A percentile compares a stretch with the other conserved stretches of the same genome.
Evolutionary conservation across 2,329 filamentous ascomycete species (phyloP).

Genomic region (Hirsutella rhossiliensis): DNA sequence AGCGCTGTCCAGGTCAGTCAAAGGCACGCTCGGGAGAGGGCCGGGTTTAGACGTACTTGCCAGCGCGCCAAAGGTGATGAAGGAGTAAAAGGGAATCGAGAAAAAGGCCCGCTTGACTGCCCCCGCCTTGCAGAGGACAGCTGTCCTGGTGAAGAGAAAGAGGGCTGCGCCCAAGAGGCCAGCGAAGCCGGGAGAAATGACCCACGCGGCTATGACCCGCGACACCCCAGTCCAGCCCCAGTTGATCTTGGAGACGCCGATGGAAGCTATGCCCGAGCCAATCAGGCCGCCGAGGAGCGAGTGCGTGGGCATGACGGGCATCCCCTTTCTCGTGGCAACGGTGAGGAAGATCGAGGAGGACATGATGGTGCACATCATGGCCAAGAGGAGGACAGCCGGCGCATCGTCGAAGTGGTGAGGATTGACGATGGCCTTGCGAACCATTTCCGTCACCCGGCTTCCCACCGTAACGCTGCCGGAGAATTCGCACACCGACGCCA

Average conservation of each 20-base stretch:
- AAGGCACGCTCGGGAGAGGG: conserved; percentile 3
- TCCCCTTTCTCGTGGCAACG: conserved; percentile 34
- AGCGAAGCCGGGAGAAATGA: conserved; percentile 21
- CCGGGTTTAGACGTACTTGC: conserved; percentile 15
- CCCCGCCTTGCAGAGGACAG: conserved; percentile 14
- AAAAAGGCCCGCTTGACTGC: conserved; percentile 21
- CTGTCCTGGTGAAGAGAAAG: conserved; percentile 22
- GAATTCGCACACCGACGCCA: conserved; percentile 31
- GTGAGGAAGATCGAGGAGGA: conserved; percentile 40
- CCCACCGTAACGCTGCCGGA: conserved; percentile 27
- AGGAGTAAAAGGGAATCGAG: conserved; percentile 25
- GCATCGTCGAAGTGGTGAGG: conserved; percentile 27
- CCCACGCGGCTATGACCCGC: conserved; percentile 26
- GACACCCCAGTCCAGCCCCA: conserved; percentile 25
- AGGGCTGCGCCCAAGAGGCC: conserved; percentile 18
- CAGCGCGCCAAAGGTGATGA: conserved; percentile 21
- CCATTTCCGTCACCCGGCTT: conserved; percentile 27
- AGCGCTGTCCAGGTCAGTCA: conserved; percentile 25
- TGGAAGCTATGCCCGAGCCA: conserved; percentile 21
- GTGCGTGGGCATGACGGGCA: conserved; percentile 43
- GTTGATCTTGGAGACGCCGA: conserved; percentile 22
- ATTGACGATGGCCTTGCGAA: conserved; percentile 33
- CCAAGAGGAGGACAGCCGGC: conserved; percentile 36
- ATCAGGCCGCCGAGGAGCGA: conserved; percentile 32
- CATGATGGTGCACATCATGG: conserved; percentile 41